Percentiles rank a stretch among this genome's conserved stretches.
These are phyloP conservation scores for Boletus subparvulus DNA, from an alignment of 768 basidiomycete species.

Conservation along the genomic window DNA sequence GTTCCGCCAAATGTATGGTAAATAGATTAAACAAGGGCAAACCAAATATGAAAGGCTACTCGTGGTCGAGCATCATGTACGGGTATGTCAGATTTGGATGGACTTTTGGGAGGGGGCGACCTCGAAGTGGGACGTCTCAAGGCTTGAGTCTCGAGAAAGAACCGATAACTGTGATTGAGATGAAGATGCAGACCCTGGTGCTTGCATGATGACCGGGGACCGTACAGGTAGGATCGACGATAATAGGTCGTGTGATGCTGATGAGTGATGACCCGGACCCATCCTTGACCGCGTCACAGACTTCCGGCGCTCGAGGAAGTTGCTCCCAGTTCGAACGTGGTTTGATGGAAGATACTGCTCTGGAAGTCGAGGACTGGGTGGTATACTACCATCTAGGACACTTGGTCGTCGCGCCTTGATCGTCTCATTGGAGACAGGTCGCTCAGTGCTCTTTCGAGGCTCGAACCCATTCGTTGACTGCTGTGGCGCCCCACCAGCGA, in stretches of 20 bases:
- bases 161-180: constrained; percentile 27
- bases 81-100: constrained; percentile 52
- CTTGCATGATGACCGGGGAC: constrained; percentile 16
- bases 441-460: constrained; percentile 41
- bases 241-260: constrained; percentile 34
- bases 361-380: constrained; percentile 64
- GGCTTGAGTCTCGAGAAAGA: constrained; percentile 34
- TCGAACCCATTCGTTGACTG: constrained; percentile 31
- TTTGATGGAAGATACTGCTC: constrained; percentile 43
- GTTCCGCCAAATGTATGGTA: constrained; percentile 13
- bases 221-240: constrained; percentile 7
- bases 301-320: constrained; percentile 29
- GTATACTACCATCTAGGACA: constrained; percentile 46
- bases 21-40: constrained; percentile 17
- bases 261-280: constrained; percentile 22
- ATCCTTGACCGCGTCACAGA: constrained; percentile 19
- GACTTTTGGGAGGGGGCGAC: constrained; percentile 54
- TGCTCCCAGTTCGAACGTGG: constrained; percentile 33
- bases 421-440: constrained; percentile 34
- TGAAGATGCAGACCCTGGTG: constrained; percentile 27
- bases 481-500: constrained; percentile 36
- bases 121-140: constrained; percentile 69
- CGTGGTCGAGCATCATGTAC: constrained; percentile 52
- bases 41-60: constrained; percentile 21
- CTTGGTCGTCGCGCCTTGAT: constrained; percentile 48